These are phyloP conservation scores for Melaleuca alternifolia DNA, from an alignment of 345 rosid species.

Conservation along the genomic window DNA sequence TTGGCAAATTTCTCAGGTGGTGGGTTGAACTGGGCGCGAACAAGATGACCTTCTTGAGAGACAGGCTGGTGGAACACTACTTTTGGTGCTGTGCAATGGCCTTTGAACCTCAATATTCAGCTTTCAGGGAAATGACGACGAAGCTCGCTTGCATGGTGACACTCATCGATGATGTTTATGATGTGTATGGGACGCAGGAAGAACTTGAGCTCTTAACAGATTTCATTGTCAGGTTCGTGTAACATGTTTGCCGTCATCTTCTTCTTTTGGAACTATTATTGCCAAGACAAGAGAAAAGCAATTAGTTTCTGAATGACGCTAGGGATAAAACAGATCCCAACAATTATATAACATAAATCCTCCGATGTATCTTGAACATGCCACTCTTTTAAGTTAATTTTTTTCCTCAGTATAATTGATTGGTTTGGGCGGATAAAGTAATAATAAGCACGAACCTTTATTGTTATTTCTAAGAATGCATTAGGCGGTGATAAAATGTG, in stretches of 20 bases:
- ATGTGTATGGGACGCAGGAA: neutral
- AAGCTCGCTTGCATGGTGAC: neutral
- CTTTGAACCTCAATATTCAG: constrained; percentile 1
- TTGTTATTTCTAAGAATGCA: neutral
- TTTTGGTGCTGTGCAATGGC: neutral
- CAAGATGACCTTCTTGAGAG: constrained; percentile 4
- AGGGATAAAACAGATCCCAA: neutral
- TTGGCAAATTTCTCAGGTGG: constrained; percentile 1
- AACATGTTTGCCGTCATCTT: neutral
- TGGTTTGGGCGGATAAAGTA: neutral
- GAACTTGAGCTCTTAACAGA: constrained; percentile 12
- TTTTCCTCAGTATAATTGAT: neutral
- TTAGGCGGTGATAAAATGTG: neutral
- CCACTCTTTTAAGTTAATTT: neutral
- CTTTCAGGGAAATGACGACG: neutral
- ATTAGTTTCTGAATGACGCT: neutral
- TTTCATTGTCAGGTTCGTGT: constrained; percentile 2
- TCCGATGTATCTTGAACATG: neutral
- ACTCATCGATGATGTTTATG: neutral
- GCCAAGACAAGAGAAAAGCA: rapidly evolving
- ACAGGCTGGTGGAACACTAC: constrained; percentile 4
- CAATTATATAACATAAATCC: neutral
- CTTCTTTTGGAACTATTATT: neutral
- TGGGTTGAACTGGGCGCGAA: constrained; percentile 5
- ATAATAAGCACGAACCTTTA: neutral